Percentiles rank a stretch among this genome's conserved stretches.
Conservation (phyloP, 495 filamentous ascomycete genomes). For the Talaromyces stipitatus region DNA sequence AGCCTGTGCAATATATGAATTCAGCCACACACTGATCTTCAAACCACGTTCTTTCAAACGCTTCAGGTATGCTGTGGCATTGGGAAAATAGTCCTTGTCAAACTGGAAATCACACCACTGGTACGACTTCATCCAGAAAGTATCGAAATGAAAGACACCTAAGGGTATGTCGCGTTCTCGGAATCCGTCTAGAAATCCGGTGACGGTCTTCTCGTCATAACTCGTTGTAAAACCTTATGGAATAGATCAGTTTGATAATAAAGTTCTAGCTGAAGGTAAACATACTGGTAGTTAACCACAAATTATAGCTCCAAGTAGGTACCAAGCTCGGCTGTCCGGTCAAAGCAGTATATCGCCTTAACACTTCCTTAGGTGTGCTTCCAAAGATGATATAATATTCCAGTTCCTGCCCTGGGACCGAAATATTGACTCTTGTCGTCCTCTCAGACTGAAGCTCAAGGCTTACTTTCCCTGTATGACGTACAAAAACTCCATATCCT, state of each 20-base stretch:
- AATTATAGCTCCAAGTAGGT: conserved; percentile 62
- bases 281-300: conserved; percentile 57
- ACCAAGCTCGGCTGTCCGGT: conserved; percentile 53
- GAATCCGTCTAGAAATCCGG: conserved; percentile 60
- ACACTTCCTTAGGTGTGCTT: conserved; percentile 57
- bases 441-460: conserved; percentile 63
- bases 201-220: conserved; percentile 62
- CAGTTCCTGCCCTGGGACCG: conserved; percentile 52
- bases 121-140: conserved; percentile 60
- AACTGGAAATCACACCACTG: conserved; percentile 72
- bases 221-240: conserved; percentile 51
- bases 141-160: conserved; percentile 65
- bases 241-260: background rate
- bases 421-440: conserved; percentile 55
- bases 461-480: conserved; percentile 50
- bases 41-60: conserved; percentile 55
- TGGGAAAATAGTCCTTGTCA: conserved; percentile 59
- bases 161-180: conserved; percentile 55
- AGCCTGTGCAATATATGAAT: conserved; percentile 62
- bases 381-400: conserved; percentile 60
- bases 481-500: conserved; percentile 67
- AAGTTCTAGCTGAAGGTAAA: background rate
- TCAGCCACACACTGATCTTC: conserved; percentile 65
- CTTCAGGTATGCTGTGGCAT: conserved; percentile 54
- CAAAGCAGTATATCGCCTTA: conserved; percentile 53